Evolutionary conservation across 345 rosid genomes (phyloP).

Genomic region (Lepidium sativum): DNA sequence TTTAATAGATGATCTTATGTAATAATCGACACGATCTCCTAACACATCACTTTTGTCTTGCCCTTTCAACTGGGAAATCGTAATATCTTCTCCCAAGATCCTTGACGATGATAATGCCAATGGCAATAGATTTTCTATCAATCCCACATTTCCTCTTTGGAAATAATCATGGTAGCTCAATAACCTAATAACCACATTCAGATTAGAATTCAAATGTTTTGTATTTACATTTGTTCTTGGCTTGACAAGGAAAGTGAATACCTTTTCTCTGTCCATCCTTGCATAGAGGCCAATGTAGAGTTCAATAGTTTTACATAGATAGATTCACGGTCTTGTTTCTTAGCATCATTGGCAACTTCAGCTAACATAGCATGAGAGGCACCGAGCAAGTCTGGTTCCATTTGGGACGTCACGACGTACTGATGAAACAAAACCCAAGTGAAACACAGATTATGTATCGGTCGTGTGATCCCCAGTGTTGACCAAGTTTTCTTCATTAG

Average conservation of each 20-base stretch:
- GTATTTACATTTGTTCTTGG: not conserved
- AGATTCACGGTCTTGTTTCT: constrained; percentile 55
- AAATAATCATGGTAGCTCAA: constrained; percentile 64
- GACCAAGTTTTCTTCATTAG: constrained; percentile 93
- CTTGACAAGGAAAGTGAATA: not conserved
- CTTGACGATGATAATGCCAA: constrained; percentile 57
- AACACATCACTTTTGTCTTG: constrained; percentile 44
- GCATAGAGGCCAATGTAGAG: constrained; percentile 59
- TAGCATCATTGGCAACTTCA: constrained; percentile 73
- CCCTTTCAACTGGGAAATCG: constrained; percentile 37
- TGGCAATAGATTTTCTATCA: constrained; percentile 63
- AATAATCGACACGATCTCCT: constrained; percentile 51
- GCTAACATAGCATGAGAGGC: constrained; percentile 70
- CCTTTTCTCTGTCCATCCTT: constrained; percentile 77
- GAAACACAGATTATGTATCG: constrained; percentile 66
- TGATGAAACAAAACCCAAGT: constrained; percentile 88
- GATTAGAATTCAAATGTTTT: not conserved
- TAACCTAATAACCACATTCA: constrained; percentile 25
- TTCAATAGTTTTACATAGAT: constrained; percentile 48
- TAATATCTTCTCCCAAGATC: constrained; percentile 58
- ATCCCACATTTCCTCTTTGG: constrained; percentile 46
- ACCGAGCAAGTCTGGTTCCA: constrained; percentile 66
- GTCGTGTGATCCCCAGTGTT: constrained; percentile 60
- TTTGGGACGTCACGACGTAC: constrained; percentile 51
- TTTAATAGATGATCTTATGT: constrained; percentile 66